Percentiles rank a stretch among this genome's conserved stretches.
These are phyloP conservation scores for Saccharomyces hybrid DNA, from an alignment of 1,139 yeast species.

Conservation along the genomic window DNA sequence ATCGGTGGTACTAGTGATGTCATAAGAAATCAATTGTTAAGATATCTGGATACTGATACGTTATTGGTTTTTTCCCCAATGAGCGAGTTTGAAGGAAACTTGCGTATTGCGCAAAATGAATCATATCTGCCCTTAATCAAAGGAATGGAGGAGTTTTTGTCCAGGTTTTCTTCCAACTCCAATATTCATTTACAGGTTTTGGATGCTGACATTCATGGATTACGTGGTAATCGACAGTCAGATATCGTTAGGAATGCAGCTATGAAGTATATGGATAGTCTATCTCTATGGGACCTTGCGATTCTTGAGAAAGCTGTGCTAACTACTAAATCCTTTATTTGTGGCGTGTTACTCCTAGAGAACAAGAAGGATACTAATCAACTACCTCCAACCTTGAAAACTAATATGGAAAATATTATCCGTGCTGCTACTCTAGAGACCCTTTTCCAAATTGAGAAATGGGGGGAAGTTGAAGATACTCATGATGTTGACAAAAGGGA, in stretches of 20 bases:
- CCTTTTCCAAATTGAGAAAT: conserved; percentile 72
- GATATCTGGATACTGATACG: conserved; percentile 91
- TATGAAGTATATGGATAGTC: conserved; percentile 50
- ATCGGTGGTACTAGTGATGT: conserved; percentile 50
- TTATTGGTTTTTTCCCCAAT: conserved; percentile 74
- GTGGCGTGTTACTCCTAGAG: conserved; percentile 45
- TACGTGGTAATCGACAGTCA: conserved; percentile 71
- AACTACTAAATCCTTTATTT: conserved; percentile 76
- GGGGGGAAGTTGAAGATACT: conserved; percentile 99
- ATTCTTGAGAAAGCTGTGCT: conserved; percentile 85
- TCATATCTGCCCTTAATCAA: conserved; percentile 66
- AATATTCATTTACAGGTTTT: conserved; percentile 45
- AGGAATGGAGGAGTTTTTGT: conserved; percentile 57
- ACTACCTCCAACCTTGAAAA: conserved; percentile 16
- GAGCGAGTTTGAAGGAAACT: conserved; percentile 73
- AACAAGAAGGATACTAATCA: conserved; percentile 19
- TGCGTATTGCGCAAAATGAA: conserved; percentile 70
- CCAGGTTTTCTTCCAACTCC: conserved; percentile 36
- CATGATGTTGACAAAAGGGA: conserved; percentile 95
- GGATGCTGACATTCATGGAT: conserved; percentile 78
- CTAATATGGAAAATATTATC: conserved; percentile 62
- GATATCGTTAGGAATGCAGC: conserved; percentile 57
- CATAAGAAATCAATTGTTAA: conserved; percentile 50
- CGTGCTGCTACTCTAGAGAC: conserved; percentile 76
- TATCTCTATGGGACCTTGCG: conserved; percentile 71